Percentiles rank a stretch among this genome's conserved stretches.
Evolutionary conservation across 371 early-diverging fungal species (phyloP).

Genomic region (Phascolomyces articulosus): DNA sequence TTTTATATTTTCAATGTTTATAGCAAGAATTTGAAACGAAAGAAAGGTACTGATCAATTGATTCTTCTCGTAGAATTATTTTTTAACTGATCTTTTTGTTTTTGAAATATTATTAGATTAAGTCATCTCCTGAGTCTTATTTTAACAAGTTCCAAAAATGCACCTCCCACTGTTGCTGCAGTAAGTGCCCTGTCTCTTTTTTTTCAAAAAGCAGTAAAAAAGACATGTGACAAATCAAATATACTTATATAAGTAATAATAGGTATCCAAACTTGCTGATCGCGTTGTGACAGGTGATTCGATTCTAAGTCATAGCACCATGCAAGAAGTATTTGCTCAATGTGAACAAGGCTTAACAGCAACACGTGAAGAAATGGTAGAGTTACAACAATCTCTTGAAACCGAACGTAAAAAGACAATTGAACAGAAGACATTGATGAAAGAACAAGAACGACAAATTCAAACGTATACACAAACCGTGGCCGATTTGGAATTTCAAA

Average conservation of each 20-base stretch:
- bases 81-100: not conserved
- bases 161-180: constrained; percentile 1
- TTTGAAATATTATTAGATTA: constrained; percentile 13
- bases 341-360: constrained; percentile 35
- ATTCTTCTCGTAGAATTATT: not conserved
- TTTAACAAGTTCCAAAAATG: constrained; percentile 35
- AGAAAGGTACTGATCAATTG: constrained; percentile 23
- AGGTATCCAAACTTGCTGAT: not conserved
- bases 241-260: not conserved
- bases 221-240: not conserved
- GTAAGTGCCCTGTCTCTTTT: not conserved
- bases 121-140: constrained; percentile 35
- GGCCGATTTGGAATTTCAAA: not conserved
- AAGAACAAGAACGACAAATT: not conserved
- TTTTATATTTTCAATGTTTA: constrained; percentile 3
- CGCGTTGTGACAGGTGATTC: not conserved
- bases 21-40: constrained; percentile 41
- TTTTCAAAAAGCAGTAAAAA: not conserved
- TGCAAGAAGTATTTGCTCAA: constrained; percentile 38
- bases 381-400: not conserved
- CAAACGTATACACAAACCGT: not conserved
- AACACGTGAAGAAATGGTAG: constrained; percentile 18
- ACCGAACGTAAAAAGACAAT: not conserved
- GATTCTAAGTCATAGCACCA: constrained; percentile 11
- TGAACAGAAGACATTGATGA: not conserved